Conservation (phyloP, 1,284 basidiomycete species). For the Cutaneotrichosporon sp. region DNA sequence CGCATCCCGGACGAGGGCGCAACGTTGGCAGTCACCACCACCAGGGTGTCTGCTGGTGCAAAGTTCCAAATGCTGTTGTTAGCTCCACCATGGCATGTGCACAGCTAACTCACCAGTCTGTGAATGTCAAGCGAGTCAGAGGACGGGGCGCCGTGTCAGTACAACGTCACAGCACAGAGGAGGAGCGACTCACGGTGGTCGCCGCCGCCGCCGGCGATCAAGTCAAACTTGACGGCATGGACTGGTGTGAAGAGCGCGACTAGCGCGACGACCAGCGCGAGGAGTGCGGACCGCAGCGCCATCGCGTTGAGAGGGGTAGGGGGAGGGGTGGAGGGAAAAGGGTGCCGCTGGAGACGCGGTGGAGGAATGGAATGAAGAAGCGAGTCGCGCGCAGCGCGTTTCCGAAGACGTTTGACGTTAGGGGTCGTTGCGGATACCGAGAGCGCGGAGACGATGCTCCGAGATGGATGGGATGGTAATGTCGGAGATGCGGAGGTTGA, state of each 20-base stretch:
- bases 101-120: conserved; percentile 44
- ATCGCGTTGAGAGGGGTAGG: conserved; percentile 15
- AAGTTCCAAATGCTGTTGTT: conserved; percentile 83
- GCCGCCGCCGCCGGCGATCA: conserved; percentile 50
- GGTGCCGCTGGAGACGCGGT: background rate
- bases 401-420: background rate
- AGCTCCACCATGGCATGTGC: background rate
- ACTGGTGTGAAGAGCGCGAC: conserved; percentile 16
- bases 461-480: background rate
- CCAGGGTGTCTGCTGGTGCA: conserved; percentile 78
- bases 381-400: conserved; percentile 5
- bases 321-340: background rate
- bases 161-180: background rate
- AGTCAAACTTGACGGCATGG: conserved; percentile 76
- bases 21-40: conserved; percentile 92
- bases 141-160: conserved; percentile 11
- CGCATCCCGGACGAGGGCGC: conserved; percentile 70
- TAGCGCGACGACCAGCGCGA: conserved; percentile 26
- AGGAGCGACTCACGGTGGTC: conserved; percentile 2
- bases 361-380: background rate
- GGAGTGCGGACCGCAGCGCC: conserved; percentile 20
- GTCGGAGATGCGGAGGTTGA: background rate
- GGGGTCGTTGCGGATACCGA: background rate
- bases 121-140: background rate
- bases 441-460: background rate